These are phyloP conservation scores for Theobroma cacao DNA, from an alignment of 345 rosid species.

Conservation along the genomic window DNA sequence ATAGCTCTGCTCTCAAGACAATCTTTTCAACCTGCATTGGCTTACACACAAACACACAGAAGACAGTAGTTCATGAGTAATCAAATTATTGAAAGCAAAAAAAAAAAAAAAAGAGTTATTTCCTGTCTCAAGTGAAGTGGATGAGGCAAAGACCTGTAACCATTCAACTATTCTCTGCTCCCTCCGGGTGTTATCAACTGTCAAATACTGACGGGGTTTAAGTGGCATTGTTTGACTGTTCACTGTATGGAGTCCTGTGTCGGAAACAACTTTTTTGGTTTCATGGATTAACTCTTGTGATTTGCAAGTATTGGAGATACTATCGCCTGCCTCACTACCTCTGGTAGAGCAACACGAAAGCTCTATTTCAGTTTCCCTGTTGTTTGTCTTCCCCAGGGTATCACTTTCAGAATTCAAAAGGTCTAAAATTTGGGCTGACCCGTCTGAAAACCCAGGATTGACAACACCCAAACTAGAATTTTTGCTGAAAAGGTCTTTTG, in stretches of 20 bases:
- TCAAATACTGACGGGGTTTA: conserved; percentile 25
- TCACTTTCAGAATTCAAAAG: conserved; percentile 38
- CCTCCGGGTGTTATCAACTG: conserved; percentile 60
- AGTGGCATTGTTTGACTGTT: neutral
- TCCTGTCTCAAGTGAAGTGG: neutral
- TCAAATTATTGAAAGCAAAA: neutral
- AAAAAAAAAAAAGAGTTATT: neutral
- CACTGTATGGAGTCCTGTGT: conserved; percentile 26
- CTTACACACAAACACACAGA: neutral
- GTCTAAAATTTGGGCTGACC: conserved; percentile 27
- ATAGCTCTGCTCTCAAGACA: conserved; percentile 70
- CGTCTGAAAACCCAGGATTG: conserved; percentile 29
- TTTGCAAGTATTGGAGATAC: conserved; percentile 28
- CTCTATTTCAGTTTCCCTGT: conserved; percentile 35
- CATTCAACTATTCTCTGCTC: conserved; percentile 73
- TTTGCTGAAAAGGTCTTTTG: conserved; percentile 23
- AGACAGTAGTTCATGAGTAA: neutral
- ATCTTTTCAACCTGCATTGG: conserved; percentile 62
- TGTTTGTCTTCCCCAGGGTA: conserved; percentile 32
- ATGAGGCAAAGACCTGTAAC: conserved; percentile 46
- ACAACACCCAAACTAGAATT: conserved; percentile 24
- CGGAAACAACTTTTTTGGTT: conserved; percentile 23
- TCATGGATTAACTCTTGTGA: conserved; percentile 37
- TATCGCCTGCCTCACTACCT: conserved; percentile 25
- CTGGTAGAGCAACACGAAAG: conserved; percentile 28